Percentiles rank a stretch among this genome's conserved stretches.
These are phyloP conservation scores for Diaporthe aspalathi DNA, from an alignment of 2,329 filamentous ascomycete genomes.

Conservation along the genomic window DNA sequence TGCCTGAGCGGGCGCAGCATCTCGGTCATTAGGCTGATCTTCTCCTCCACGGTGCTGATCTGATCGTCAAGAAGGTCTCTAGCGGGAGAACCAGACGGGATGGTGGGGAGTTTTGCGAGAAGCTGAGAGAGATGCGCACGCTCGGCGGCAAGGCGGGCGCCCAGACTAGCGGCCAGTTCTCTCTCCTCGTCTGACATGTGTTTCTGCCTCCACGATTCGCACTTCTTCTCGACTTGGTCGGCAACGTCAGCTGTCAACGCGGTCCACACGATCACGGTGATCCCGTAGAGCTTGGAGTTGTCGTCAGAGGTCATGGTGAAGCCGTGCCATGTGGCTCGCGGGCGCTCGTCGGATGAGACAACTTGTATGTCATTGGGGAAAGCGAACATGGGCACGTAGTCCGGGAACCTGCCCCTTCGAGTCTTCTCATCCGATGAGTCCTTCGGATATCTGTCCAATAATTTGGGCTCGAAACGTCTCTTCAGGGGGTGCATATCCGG, in stretches of 20 bases:
- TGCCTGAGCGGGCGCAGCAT: conserved; percentile 92
- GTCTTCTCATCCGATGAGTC: conserved; percentile 82
- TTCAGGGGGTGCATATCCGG: conserved; percentile 96
- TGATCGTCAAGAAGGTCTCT: conserved; percentile 91
- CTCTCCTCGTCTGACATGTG: conserved; percentile 93
- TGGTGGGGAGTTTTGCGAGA: conserved; percentile 82
- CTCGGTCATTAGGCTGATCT: conserved; percentile 96
- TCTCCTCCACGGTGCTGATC: conserved; percentile 96
- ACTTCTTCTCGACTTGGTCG: conserved; percentile 84
- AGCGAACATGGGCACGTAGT: conserved; percentile 99
- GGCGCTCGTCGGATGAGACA: conserved; percentile 92
- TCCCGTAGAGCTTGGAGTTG: conserved; percentile 90
- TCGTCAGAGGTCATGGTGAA: conserved; percentile 98
- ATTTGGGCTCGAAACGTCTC: conserved; percentile 93
- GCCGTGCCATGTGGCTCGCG: conserved; percentile 97
- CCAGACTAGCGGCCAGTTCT: conserved; percentile 90
- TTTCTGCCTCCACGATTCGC: conserved; percentile 84
- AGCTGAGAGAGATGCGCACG: conserved; percentile 90
- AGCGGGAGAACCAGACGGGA: conserved; percentile 82
- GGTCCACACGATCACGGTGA: conserved; percentile 93
- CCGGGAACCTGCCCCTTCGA: conserved; percentile 87
- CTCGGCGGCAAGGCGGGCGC: conserved; percentile 86
- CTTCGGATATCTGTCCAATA: conserved; percentile 93
- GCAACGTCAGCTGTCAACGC: conserved; percentile 85
- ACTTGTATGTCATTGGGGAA: conserved; percentile 99